A percentile compares a stretch with the other conserved stretches of the same genome.
phyloP scores from a whole-genome alignment of 2,329 filamentous ascomycete species.

The Venturiaceae sp. region DNA sequence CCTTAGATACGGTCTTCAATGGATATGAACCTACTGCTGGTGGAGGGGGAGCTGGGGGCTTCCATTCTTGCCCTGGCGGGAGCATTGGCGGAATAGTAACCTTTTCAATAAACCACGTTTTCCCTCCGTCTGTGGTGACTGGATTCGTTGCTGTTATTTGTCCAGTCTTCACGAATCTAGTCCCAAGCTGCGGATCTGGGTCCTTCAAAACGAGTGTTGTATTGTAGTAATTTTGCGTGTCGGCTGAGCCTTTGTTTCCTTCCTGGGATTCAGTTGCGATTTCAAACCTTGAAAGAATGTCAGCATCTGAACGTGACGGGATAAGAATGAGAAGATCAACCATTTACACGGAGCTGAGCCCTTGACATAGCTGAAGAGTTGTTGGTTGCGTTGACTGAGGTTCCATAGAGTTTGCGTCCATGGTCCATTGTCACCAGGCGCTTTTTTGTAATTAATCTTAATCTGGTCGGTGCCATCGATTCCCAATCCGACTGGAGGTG shows the following conservation, averaged over 20 bases:
- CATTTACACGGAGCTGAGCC: constrained; percentile 2
- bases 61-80: neutral
- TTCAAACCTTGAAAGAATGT: neutral
- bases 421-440: neutral
- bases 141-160: constrained; percentile 1
- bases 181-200: neutral
- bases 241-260: constrained; percentile 1
- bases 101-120: constrained; percentile 11
- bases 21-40: neutral
- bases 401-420: constrained; percentile 4
- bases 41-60: neutral
- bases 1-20: too few relatives aligned
- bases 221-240: constrained; percentile 5
- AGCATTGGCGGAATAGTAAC: constrained; percentile 8
- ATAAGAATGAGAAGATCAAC: neutral
- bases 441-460: constrained; percentile 3
- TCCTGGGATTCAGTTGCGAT: constrained; percentile 6
- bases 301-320: neutral
- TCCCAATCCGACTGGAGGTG: neutral
- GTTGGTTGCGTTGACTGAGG: neutral
- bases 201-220: constrained; percentile 2
- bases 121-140: constrained; percentile 10
- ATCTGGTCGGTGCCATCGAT: constrained; percentile 5
- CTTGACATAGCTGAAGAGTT: neutral
- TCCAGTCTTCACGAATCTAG: neutral